Base-by-base conservation (phyloP, 768 basidiomycete genomes). In the Lactarius vividus region DNA sequence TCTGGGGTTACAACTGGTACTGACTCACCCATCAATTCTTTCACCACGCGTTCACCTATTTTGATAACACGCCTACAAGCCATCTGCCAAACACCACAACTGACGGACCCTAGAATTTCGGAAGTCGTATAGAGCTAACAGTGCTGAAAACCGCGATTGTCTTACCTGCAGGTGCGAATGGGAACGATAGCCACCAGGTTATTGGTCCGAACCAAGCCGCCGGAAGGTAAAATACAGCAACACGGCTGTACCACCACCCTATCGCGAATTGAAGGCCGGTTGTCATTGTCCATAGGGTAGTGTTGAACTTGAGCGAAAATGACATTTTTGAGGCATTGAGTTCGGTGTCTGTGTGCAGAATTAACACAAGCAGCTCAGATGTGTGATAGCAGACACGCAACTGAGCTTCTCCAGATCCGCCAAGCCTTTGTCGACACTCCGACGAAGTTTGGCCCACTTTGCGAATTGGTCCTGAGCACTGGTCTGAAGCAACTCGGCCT, bases 391-490 rank as follows among this genome's bases (percentile, higher is more conserved):
- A 46, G 42, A 64, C 31, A 82, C 89, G 75, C 46, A 76, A 98
- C 96, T 98, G 68, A 94, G 82, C 76, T 88, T 90, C 79, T 98
- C 96, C 4, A 98, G 81, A 62, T 99, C 95, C 46, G 87, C 84
- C 20, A 97, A 76, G 23, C 90, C 92, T 77, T 96, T 98, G 79
- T 98, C 96, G 54, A 98, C 86, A 71, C 84, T 92, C 70, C 97
- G 79, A 71, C 91, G 80, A 73, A 98, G 78, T 79, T 94, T 95
- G 56, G 96, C 96, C 96, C 97, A 98, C 78, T 94, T 98, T 23
- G 95, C 93, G 75, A 99, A 99, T 73, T 98, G 92, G 73, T 98
- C 96, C 74, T 98, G 97, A 20, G 94, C 91, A 72, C 92, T 94
- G 39, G 95, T 98, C 74, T 87, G 87, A 68, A 89, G 76, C 3